Evolutionary conservation across 2,329 filamentous ascomycete species (phyloP), one percentile per base, ranked within the genome.

Genomic region (Aureobasidium sp.): DNA sequence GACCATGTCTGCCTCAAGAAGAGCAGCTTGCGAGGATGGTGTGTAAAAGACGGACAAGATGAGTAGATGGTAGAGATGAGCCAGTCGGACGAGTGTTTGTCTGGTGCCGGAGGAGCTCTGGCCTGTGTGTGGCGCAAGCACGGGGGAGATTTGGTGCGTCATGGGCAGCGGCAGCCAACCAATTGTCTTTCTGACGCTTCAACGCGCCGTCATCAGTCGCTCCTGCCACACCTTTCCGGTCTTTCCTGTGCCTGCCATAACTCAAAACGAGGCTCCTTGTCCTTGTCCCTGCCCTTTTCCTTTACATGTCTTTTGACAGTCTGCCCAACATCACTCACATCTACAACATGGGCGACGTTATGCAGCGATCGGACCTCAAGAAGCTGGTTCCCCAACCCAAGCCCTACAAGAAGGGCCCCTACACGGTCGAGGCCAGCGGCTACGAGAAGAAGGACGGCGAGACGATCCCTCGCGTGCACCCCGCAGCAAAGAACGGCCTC

Each of bases 381-480:
- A 71, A 72, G 56, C 58, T 74, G 59, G 65, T 67, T 56, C 74
- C 74, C 21, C 72, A 75, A 66, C 73, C 74, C 49, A 70, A 68
- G 63, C 60, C 64, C 44, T 67, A 70, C 62, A 83, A 85, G 70
- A 81, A 83, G 68, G 79, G 83, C 29, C 88, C 88, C 12, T 91
- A 84, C 74, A 84, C 85, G 54, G 74, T 90, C 64, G 86, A 93
- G 62, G 81, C 79, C 10, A 74, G 85, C 14, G 86, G 83, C 62
- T 80, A 75, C 59, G 71, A 83, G 64, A 82, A 84, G 61, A 78
- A 86, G 57, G 76, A 84, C 5, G 89, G 89, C 73, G 89, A 95
- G 75, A 91, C 90, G 45, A 83, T 89, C 59, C 89, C 90, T 34
- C 85, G 88, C 61, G 81, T 89, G 55, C 83, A 94, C 67, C 76